Conservation (phyloP, 805 yeast genomes). For the Myxozyma lipomycoides region DNA sequence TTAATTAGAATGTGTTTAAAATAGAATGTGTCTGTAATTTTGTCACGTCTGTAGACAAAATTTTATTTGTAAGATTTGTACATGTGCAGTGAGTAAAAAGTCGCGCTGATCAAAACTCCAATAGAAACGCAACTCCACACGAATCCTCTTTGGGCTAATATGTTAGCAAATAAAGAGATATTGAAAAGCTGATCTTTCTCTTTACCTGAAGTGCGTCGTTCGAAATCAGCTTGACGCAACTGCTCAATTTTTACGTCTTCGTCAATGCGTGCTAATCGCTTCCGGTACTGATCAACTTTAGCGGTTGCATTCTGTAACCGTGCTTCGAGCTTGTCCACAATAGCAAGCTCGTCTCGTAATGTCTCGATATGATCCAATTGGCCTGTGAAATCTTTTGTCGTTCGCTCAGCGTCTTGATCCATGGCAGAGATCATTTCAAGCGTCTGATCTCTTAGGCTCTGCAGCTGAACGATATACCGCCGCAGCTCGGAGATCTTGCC, state of each 20-base stretch:
- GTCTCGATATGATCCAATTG: background rate
- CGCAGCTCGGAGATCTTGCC: background rate
- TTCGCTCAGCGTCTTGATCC: background rate
- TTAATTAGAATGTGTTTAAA: too few relatives aligned
- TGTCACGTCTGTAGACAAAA: too few relatives aligned
- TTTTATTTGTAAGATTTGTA: background rate
- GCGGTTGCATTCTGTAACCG: background rate
- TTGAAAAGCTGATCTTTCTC: background rate
- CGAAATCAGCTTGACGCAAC: background rate
- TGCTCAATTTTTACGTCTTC: background rate
- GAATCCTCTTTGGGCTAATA: background rate
- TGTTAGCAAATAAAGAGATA: background rate
- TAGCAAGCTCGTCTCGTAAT: background rate
- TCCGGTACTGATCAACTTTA: background rate
- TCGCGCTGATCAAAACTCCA: background rate
- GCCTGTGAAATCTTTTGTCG: background rate
- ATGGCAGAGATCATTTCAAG: background rate
- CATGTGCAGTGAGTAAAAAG: background rate
- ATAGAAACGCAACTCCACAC: background rate
- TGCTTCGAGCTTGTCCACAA: background rate
- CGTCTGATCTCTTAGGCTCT: background rate
- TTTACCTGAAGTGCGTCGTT: background rate
- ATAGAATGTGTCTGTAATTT: too few relatives aligned
- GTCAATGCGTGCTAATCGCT: background rate
- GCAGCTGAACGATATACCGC: background rate